A percentile compares a stretch with the other conserved stretches of the same genome.
Evolutionary conservation across 2,329 filamentous ascomycete genomes (phyloP).

Genomic region (Talaromyces sp.): DNA sequence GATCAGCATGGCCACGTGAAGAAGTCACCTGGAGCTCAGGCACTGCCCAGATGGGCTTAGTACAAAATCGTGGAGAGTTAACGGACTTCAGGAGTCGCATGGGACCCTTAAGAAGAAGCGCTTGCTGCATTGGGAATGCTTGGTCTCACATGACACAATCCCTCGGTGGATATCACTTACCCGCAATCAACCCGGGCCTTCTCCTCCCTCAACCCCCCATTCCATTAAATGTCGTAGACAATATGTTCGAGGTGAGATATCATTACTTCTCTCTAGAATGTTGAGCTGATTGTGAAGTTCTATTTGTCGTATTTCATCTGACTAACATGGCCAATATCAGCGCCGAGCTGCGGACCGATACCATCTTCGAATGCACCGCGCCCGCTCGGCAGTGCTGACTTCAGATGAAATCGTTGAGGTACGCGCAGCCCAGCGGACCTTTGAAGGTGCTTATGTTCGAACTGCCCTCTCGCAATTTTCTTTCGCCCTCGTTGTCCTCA

Average conservation of each 20-base stretch:
- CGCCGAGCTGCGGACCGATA: constrained; percentile 73
- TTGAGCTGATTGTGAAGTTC: neutral
- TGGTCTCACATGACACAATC: neutral
- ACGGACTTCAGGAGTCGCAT: too few relatives aligned
- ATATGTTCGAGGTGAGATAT: constrained; percentile 34
- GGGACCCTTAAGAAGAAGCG: too few relatives aligned
- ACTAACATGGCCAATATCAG: constrained; percentile 39
- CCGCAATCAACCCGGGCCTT: neutral
- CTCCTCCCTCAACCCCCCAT: neutral
- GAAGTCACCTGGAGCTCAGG: neutral
- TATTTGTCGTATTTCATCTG: neutral
- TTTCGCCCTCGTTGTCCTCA: constrained; percentile 90
- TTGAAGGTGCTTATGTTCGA: constrained; percentile 94
- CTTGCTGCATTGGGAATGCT: too few relatives aligned
- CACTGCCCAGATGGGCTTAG: too few relatives aligned
- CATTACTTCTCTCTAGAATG: neutral
- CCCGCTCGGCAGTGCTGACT: constrained; percentile 79
- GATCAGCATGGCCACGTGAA: neutral
- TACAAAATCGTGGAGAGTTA: too few relatives aligned
- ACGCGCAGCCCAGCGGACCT: constrained; percentile 91
- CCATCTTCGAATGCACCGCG: constrained; percentile 78
- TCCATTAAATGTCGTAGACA: neutral
- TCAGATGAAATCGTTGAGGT: constrained; percentile 88
- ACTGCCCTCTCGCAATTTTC: constrained; percentile 94
- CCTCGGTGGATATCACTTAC: neutral